Conservation (phyloP, 2,329 filamentous ascomycete genomes). For the Arthrobotrys sinensis region DNA sequence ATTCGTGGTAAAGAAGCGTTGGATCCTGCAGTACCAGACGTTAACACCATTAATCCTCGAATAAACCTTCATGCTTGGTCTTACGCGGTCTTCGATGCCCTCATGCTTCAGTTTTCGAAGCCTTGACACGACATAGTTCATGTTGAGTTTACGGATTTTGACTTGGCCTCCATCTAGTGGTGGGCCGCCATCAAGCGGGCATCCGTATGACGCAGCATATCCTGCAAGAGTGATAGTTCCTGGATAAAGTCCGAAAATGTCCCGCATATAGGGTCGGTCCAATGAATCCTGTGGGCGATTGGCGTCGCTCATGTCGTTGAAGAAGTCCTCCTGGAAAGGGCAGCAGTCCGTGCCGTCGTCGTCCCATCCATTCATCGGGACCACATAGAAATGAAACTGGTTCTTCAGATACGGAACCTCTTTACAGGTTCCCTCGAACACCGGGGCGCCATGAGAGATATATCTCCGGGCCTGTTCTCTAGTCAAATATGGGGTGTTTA, state of each 20-base stretch:
- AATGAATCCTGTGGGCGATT: constrained; percentile 77
- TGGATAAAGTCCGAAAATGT: constrained; percentile 76
- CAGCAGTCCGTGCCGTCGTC: constrained; percentile 63
- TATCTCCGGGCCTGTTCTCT: constrained; percentile 62
- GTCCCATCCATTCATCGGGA: constrained; percentile 64
- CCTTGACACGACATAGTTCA: constrained; percentile 69
- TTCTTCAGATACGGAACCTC: constrained; percentile 63
- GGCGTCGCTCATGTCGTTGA: constrained; percentile 64
- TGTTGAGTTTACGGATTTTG: constrained; percentile 68
- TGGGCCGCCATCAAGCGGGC: constrained; percentile 67
- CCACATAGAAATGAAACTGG: constrained; percentile 63
- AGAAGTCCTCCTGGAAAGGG: constrained; percentile 64
- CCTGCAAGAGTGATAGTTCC: constrained; percentile 81
- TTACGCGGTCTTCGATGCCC: constrained; percentile 68
- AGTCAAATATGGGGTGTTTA: constrained; percentile 46
- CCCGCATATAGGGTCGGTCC: constrained; percentile 81
- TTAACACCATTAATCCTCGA: background rate
- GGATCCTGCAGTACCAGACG: constrained; percentile 52
- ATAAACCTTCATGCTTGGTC: constrained; percentile 39
- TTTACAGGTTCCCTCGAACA: constrained; percentile 63
- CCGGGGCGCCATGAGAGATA: constrained; percentile 63
- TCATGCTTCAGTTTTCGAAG: constrained; percentile 68
- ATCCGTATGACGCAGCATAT: constrained; percentile 76
- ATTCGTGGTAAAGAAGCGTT: constrained; percentile 70
- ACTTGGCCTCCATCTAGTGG: constrained; percentile 73